A percentile compares a stretch with the other conserved stretches of the same genome.
These are phyloP conservation scores for Trypanosoma rangeli DNA, from an alignment of 208 protist species.

Conservation along the genomic window DNA sequence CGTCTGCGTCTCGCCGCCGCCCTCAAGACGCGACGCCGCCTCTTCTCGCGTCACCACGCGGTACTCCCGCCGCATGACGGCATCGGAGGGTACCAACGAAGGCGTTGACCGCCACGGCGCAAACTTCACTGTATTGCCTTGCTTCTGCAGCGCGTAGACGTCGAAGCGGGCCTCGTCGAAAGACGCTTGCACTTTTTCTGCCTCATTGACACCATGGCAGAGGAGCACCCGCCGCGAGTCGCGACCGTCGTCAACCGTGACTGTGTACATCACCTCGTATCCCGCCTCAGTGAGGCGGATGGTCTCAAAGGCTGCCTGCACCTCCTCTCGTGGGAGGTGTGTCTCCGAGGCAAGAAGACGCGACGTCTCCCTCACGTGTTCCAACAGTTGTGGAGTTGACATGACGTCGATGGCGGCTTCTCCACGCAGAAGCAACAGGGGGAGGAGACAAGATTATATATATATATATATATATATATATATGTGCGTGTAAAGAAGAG, in stretches of 20 bases:
- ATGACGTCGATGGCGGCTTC: background rate
- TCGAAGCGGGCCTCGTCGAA: conserved; percentile 3
- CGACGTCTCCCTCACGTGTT: background rate
- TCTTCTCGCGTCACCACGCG: conserved; percentile 24
- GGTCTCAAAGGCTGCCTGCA: conserved; percentile 18
- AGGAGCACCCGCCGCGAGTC: background rate
- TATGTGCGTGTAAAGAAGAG: too few species aligned
- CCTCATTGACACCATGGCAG: conserved; percentile 4
- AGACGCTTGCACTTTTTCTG: conserved; percentile 3
- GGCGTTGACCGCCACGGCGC: background rate
- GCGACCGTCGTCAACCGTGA: background rate
- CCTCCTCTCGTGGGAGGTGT: conserved; percentile 2
- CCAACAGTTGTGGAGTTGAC: conserved; percentile 7
- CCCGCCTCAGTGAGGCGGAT: conserved; percentile 4
- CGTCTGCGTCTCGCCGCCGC: background rate
- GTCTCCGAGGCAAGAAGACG: conserved; percentile 16
- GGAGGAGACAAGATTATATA: too few species aligned
- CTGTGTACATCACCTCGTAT: conserved; percentile 27
- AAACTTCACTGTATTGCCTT: background rate
- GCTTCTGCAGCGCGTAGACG: conserved; percentile 28
- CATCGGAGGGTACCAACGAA: conserved; percentile 1
- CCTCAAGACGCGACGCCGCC: conserved; percentile 2
- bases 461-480: too few species aligned
- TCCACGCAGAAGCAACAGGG: background rate
- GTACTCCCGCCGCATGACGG: conserved; percentile 27